Evolutionary conservation across 2,329 filamentous ascomycete species (phyloP), one percentile per base, ranked within the genome.

Genomic region (Endocalyx cinctus): DNA sequence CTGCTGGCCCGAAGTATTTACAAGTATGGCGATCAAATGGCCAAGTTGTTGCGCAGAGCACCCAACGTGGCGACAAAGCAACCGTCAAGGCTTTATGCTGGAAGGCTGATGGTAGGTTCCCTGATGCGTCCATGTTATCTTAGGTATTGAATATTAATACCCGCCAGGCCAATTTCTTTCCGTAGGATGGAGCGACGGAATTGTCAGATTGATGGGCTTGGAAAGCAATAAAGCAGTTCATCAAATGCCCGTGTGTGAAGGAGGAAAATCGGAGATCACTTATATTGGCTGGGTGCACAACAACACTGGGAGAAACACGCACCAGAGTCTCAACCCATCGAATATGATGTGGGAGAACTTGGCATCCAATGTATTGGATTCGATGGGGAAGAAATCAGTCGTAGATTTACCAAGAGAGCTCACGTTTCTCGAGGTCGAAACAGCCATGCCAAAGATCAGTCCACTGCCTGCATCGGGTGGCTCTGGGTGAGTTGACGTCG

Each of bases 191-290:
- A 87, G 77, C 46, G 87, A 94, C 64, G 84, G 85, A 17, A 75
- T 76, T 6, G 77, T 92, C 14, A 79, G 87, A 37, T 64, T 94
- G 22, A 74, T 90, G 56, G 84, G 84, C 39, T 64, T 87, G 15
- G 87, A 92, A 57, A 89, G 79, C 48, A 84, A 80, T 57, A 94
- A 90, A 60, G 77, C 83, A 10, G 79, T 88, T 14, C 84, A 92
- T 56, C 77, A 84, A 50, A 82, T 86, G 50, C 61, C 61, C 12
- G 63, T 80, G 34, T 69, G 64, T 49, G 66, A 66, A 29, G 60
- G 58, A 25, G 48, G 52, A 41, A 60, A 60, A 27, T 55, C 55
- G 27, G 63, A 46, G 46, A 69, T 77, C 44, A 66, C 64, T n/a
- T 67, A 69, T 38, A 71, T 77, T 37, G 68, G 65, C 35, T 77